Evolutionary conservation across 2,329 filamentous ascomycete genomes (phyloP), one percentile per base, ranked within the genome.

Genomic region (Aspergillus melleus): DNA sequence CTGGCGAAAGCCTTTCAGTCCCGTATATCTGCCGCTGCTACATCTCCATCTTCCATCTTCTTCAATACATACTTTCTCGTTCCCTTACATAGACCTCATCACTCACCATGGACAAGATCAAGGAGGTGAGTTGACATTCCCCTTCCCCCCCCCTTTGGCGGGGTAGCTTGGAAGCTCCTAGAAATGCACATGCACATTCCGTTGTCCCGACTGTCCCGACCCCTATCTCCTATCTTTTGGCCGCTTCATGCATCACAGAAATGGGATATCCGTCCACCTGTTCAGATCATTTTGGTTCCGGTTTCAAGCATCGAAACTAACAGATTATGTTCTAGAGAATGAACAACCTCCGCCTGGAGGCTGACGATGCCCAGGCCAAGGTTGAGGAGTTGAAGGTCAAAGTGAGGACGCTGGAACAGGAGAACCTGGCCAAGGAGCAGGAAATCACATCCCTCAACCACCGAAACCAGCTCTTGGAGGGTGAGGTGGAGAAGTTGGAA

Each of bases 401-500:
- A 82, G 86, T 97, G 82, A 98, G 97, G 86, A 79, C 81, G 57
- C 86, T 98, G 66, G 93, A 99, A 82, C 90, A 96, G 80, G 94
- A 98, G 83, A 96, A 92, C 79, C 85, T 96, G 64, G 85, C 90
- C 76, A 98, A 98, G 84, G 95, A 98, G 83, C 93, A 98, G 81
- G 94, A 98, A 79, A 96, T 98, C 79, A 96, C 91, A 68, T 98
- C 95, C 56, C 87, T 98, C 73, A 88, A 90, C 76, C 94, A 98
- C 89, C 96, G 94, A 84, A 97, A 96, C 82, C 87, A 88, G 73
- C 84, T 96, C 63, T 89, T 98, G 62, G 95, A 98, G 83, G 71
- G 78, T 64, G 92, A 98, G 77, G 89, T 96, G 69, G 94, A 97
- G 83, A 96, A 96, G 85, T 85, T 96, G 67, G 95, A 98, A 84